phyloP scores from a whole-genome alignment of 2,329 filamentous ascomycete species.

The Stachybotrys echinatus region DNA sequence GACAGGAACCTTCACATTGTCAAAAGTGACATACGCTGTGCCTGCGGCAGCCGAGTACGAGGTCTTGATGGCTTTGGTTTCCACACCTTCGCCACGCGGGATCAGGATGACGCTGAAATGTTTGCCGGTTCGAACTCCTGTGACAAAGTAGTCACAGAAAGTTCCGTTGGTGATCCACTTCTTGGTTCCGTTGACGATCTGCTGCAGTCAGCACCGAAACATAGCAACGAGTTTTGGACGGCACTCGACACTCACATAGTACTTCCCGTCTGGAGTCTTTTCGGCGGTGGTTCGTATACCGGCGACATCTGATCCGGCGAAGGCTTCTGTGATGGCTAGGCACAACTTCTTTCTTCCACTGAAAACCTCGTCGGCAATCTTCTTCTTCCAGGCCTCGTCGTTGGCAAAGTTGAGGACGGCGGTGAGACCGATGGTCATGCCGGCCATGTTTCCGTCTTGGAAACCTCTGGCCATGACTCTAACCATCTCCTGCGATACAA shows the following conservation, averaged over 20 bases:
- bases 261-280: slow-evolving; percentile 69
- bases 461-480: slow-evolving; percentile 72
- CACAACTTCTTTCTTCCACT: slow-evolving; percentile 83
- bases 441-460: slow-evolving; percentile 81
- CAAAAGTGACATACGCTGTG: slow-evolving; percentile 75
- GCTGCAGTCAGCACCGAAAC: neutral
- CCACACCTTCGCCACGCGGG: slow-evolving; percentile 66
- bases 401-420: slow-evolving; percentile 75
- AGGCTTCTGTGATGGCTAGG: slow-evolving; percentile 82
- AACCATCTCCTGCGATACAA: slow-evolving; percentile 68
- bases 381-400: slow-evolving; percentile 59
- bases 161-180: slow-evolving; percentile 85
- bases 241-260: slow-evolving; percentile 50
- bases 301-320: slow-evolving; percentile 76
- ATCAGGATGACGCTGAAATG: slow-evolving; percentile 75
- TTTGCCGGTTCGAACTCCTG: slow-evolving; percentile 72
- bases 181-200: slow-evolving; percentile 66
- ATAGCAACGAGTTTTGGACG: neutral
- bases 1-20: slow-evolving; percentile 80
- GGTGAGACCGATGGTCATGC: slow-evolving; percentile 78
- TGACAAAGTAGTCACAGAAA: slow-evolving; percentile 79
- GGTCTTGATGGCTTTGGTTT: slow-evolving; percentile 75
- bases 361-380: slow-evolving; percentile 67
- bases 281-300: slow-evolving; percentile 72
- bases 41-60: slow-evolving; percentile 75